Evolutionary conservation across 352 stramenopile genomes (phyloP), one percentile per base, ranked within the genome.

Genomic region (Pythium biforme): DNA sequence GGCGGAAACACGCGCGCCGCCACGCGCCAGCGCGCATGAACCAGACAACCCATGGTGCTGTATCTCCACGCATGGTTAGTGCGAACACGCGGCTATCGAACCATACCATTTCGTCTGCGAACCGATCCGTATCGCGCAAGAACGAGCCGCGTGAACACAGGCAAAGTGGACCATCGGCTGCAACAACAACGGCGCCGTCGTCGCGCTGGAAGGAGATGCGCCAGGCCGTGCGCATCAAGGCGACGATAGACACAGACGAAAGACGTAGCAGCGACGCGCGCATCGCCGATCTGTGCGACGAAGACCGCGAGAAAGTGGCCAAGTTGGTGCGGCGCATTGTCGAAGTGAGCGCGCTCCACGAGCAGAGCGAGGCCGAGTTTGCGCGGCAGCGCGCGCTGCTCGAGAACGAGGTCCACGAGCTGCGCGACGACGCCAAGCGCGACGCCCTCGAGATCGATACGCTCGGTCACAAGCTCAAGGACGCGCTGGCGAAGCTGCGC

Each of bases 231-330:
- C 76, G 72, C 57, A 67, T 84, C 50, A 77, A 83, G 60, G 75
- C 79, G 1, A 83, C 76, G 9, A 45, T 86, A 22, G 77, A 85
- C 27, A 76, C 74, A 0, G 47, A 54, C 12, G 55, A 73, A n/a
- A n/a, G n/a, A 0, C 55, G 55, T 12, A 0, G 34, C 0, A 49
- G 34, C 0, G 65, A 76, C 27, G 79, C 83, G 3, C 75, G 60
- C 22, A 92, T 94, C 57, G 74, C 81, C 7, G 79, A 94, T 62
- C 46, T 94, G 25, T 90, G 85, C 43, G 77, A 75, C 14, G 71
- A 90, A 59, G 85, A 94, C 68, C 79, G 84, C 25, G 76, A 91
- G 7, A 94, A 94, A 71, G 81, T 94, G 55, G 69, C 81, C 39
- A 91, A 92, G 52, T 62, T 94, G n/a, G 73, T 92, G 15, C 82